Evolutionary conservation across 1,284 basidiomycete species (phyloP).

Genomic region (Uromyces viciae-fabae): DNA sequence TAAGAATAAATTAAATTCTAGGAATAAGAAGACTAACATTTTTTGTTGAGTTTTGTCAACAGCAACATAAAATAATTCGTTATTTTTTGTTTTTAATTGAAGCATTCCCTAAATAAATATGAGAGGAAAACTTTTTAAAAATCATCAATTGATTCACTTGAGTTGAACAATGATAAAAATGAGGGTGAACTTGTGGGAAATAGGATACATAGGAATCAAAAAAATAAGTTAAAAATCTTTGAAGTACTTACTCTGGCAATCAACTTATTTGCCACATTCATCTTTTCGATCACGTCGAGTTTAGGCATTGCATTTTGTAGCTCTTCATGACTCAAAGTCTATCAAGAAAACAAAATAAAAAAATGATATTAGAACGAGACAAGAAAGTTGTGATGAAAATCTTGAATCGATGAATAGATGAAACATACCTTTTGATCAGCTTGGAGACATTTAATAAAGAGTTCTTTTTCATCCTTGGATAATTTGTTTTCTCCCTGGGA

Average conservation of each 20-base stretch:
- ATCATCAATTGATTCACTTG: conserved; percentile 9
- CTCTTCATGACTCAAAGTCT: conserved; percentile 45
- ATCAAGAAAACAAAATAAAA: not conserved
- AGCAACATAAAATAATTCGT: conserved; percentile 44
- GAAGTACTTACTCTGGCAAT: conserved; percentile 38
- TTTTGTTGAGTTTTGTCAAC: conserved; percentile 45
- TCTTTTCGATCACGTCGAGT: conserved; percentile 40
- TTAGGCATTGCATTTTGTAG: conserved; percentile 45
- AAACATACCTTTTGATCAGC: conserved; percentile 33
- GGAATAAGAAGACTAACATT: conserved; percentile 2
- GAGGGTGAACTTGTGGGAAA: not conserved
- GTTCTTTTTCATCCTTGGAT: conserved; percentile 43
- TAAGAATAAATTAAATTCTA: not conserved
- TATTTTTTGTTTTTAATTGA: conserved; percentile 37
- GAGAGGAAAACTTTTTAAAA: not conserved
- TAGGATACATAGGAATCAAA: not conserved
- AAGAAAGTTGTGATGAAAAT: not conserved
- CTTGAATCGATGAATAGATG: no score
- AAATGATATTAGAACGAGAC: not conserved
- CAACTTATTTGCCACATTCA: conserved; percentile 43
- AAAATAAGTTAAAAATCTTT: not conserved
- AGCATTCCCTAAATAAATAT: conserved; percentile 35
- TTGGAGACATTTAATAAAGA: conserved; percentile 42
- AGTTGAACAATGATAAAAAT: not conserved
- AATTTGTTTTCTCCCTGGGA: conserved; percentile 28